Base-by-base conservation (phyloP, 768 basidiomycete genomes). In the Tremella fuciformis region DNA sequence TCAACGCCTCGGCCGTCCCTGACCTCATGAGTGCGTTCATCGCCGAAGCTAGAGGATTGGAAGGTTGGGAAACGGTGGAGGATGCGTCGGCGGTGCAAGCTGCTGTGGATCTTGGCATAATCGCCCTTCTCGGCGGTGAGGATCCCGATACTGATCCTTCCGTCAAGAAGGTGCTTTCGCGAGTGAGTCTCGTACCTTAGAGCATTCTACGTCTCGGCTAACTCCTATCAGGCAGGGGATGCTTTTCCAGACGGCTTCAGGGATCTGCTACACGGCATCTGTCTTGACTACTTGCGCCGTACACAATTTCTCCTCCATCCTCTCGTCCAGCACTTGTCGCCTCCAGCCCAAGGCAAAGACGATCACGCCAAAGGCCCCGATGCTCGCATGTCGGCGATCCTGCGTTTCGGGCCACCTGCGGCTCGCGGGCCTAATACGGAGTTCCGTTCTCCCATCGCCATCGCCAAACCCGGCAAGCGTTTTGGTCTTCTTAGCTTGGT, bases 381-480 rank as follows among this genome's bases (percentile, higher is more conserved):
- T 19, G 53, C 54, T 9, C 46, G 58, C 39, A 41, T 25, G 16
- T 67, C 62, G 6, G 47, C 63, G 8, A 38, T 72, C 19, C 46
- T 73, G 8, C 38, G 55, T 18, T 65, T 73, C 49, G 71, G 71
- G 0, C 42, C 65, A 15, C 66, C 71, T 8, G 26, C 37, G 1
- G 34, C 49, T 3, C 52, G 40, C 22, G 47, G 42, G 13, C 34
- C 26, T 21, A 58, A 48, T 13, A 62, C 66, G 1, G 71, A 73
- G 22, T 73, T 68, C 38, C 63, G 63, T 22, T 65, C 65, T 60
- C 71, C 75, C 13, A 55, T 73, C 0, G 66, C 73, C 4, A 55
- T 75, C 9, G 66, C 69, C 24, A 74, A 69, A 50, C 73, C 75
- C n/a, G 70, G 70, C 13, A 70, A 75, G 41, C 51, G 75, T 34